Evolutionary conservation across 1,284 basidiomycete species (phyloP).

Genomic region (Stereum hirsutum): DNA sequence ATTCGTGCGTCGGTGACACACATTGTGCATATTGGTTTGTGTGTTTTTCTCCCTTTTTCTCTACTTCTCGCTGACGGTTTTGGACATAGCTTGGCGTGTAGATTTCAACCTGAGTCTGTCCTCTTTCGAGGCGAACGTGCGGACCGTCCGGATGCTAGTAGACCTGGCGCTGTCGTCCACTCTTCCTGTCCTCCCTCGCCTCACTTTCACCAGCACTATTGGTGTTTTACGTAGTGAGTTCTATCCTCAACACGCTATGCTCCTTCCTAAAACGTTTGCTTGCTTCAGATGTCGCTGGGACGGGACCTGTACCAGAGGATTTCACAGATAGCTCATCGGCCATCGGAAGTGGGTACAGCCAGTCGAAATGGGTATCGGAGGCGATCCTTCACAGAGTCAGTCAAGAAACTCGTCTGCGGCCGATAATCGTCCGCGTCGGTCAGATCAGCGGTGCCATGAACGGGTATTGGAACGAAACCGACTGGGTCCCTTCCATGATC

Average conservation of each 20-base stretch:
- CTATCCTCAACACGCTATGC: not conserved
- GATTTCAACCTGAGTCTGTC: not conserved
- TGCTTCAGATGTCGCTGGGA: not conserved
- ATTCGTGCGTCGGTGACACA: not conserved
- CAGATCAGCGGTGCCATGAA: slow-evolving; percentile 1
- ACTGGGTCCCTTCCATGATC: slow-evolving; percentile 18
- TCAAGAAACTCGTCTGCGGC: not conserved
- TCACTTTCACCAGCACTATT: not conserved
- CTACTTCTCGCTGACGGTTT: not conserved
- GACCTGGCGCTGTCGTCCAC: not conserved
- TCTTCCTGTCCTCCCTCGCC: not conserved
- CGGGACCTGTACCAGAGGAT: not conserved
- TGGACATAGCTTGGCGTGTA: not conserved
- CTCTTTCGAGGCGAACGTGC: not conserved
- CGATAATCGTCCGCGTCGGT: not conserved
- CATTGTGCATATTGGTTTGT: not conserved
- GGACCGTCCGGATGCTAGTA: not conserved
- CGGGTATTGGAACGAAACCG: not conserved
- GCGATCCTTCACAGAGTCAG: not conserved
- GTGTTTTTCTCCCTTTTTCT: not conserved
- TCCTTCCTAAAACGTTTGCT: not conserved
- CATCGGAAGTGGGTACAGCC: not conserved
- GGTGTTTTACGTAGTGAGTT: not conserved
- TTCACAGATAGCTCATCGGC: not conserved
- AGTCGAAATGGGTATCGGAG: slow-evolving; percentile 3